phyloP scores from a whole-genome alignment of 371 early-diverging fungal species.

The Mucor ambiguus region DNA sequence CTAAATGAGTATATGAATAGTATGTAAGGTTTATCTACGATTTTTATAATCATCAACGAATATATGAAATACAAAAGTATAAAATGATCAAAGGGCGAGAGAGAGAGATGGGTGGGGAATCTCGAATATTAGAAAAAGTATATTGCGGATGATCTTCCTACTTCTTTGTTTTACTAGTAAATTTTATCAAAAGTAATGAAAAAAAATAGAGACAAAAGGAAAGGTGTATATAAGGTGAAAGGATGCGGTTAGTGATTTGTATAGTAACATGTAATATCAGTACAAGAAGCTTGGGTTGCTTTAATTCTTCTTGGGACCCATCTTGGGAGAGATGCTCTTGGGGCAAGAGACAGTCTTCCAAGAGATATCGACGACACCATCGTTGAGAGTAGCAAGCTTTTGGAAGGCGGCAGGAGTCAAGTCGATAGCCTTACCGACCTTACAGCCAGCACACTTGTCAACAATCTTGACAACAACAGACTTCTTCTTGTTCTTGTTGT shows the following conservation, averaged over 20 bases:
- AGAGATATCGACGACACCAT: constrained; percentile 49
- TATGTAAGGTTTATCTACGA: background rate
- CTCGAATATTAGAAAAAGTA: background rate
- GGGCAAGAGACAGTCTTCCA: constrained; percentile 45
- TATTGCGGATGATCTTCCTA: background rate
- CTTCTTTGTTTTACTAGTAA: background rate
- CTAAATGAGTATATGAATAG: background rate
- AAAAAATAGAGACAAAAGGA: background rate
- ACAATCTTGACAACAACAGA: constrained; percentile 46
- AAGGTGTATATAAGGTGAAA: background rate
- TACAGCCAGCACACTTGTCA: constrained; percentile 53
- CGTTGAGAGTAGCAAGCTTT: constrained; percentile 39
- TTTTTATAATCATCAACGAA: background rate
- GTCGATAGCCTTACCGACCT: constrained; percentile 47
- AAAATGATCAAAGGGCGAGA: background rate
- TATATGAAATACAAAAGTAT: background rate
- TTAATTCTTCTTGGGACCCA: constrained; percentile 27
- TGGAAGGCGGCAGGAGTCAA: constrained; percentile 49
- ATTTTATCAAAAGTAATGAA: background rate
- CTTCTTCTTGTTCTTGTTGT: constrained; percentile 40
- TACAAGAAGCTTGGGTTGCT: background rate
- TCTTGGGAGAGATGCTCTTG: constrained; percentile 13
- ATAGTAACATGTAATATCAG: constrained; percentile 2
- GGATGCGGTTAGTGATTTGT: background rate
- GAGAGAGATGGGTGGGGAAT: background rate